Evolutionary conservation across 2,329 filamentous ascomycete species (phyloP).

Genomic region (Stylonectria norvegica): DNA sequence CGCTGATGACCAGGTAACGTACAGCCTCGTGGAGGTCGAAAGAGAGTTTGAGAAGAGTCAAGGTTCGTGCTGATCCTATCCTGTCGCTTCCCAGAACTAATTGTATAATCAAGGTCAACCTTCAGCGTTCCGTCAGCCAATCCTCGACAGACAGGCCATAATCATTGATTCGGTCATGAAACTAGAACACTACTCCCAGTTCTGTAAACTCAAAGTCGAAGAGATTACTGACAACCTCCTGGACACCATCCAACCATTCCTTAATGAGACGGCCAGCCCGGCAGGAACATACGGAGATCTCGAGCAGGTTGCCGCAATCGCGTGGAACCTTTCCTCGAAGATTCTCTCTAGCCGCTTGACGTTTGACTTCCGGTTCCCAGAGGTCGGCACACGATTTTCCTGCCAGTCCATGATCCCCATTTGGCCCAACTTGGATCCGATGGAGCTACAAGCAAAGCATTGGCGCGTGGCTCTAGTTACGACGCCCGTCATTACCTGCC

Average conservation of each 20-base stretch:
- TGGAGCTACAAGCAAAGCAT: conserved; percentile 47
- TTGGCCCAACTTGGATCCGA: conserved; percentile 39
- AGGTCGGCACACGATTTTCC: conserved; percentile 48
- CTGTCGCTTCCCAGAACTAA: background rate
- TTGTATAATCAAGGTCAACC: conserved; percentile 34
- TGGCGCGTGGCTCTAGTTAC: conserved; percentile 52
- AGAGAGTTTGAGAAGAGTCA: conserved; percentile 34
- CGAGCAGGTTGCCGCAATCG: conserved; percentile 37
- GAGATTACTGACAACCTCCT: conserved; percentile 42
- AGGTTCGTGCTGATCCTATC: conserved; percentile 23
- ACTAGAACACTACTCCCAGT: conserved; percentile 28
- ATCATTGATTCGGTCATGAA: conserved; percentile 39
- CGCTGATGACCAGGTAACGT: conserved; percentile 34
- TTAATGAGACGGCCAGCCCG: conserved; percentile 34
- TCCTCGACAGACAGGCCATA: conserved; percentile 36
- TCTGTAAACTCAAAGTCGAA: conserved; percentile 34
- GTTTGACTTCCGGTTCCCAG: conserved; percentile 49
- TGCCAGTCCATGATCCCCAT: conserved; percentile 46
- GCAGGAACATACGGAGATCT: conserved; percentile 42
- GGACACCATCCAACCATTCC: conserved; percentile 37
- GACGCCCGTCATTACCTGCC: conserved; percentile 52
- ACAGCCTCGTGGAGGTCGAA: conserved; percentile 35
- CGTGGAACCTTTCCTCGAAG: conserved; percentile 45
- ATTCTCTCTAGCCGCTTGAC: conserved; percentile 44
- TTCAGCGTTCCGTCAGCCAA: conserved; percentile 36